Percentiles rank a stretch among this genome's conserved stretches.
Evolutionary conservation across 148 eudicot species (phyloP).

Genomic region (Rhododendron ovatum): DNA sequence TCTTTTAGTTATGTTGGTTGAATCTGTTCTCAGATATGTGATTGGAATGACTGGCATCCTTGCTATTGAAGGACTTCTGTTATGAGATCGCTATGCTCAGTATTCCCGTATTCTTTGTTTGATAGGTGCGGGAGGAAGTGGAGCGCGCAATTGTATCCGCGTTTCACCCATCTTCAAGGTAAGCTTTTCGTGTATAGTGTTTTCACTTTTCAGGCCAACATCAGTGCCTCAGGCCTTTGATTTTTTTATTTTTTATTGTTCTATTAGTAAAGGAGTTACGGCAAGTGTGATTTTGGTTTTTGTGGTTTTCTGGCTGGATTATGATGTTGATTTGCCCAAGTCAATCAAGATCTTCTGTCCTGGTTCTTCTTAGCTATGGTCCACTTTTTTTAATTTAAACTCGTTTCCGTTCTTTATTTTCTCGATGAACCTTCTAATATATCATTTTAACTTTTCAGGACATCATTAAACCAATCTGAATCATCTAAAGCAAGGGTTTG

Average conservation of each 20-base stretch:
- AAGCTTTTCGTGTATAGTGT: constrained; percentile 7
- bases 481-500: constrained; percentile 36
- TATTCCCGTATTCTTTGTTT: neutral
- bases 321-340: neutral
- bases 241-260: no score
- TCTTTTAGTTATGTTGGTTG: neutral
- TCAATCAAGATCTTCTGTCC: neutral
- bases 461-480: no score
- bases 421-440: neutral
- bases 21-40: neutral
- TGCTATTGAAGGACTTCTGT: neutral
- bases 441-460: constrained; percentile 16
- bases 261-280: neutral
- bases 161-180: constrained; percentile 45
- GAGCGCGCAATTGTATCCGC: constrained; percentile 16
- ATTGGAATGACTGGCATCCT: neutral
- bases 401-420: neutral
- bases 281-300: neutral
- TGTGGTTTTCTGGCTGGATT: neutral
- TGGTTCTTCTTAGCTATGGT: neutral
- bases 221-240: neutral
- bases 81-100: neutral
- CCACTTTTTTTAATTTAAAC: neutral
- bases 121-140: constrained; percentile 66
- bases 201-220: neutral